Evolutionary conservation across 306 rosid species (phyloP).

Genomic region (Pyrus communis): DNA sequence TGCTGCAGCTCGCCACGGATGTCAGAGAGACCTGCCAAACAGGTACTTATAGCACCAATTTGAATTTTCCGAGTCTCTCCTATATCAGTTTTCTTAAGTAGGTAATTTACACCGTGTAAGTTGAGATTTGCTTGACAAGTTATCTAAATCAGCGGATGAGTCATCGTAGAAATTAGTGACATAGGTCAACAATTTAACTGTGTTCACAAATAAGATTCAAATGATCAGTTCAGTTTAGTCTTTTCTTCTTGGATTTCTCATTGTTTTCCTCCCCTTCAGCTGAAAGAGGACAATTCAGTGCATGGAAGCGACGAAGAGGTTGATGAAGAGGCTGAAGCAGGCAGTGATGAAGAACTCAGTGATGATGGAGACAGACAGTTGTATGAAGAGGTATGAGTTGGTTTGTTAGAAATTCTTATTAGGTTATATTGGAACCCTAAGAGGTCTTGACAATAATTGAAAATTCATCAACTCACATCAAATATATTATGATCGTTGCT

Average conservation of each 20-base stretch:
- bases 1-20: constrained; percentile 88
- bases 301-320: constrained; percentile 93
- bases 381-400: constrained; percentile 62
- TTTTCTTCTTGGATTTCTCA: neutral
- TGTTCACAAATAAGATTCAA: neutral
- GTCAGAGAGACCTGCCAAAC: constrained; percentile 69
- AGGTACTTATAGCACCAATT: constrained; percentile 40
- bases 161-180: neutral
- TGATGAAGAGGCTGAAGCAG: constrained; percentile 64
- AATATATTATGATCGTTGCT: neutral
- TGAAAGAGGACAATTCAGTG: constrained; percentile 77
- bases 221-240: neutral
- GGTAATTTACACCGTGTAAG: neutral
- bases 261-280: constrained; percentile 28
- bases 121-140: neutral
- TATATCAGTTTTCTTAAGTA: neutral
- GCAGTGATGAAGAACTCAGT: constrained; percentile 81
- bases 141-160: neutral
- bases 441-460: neutral
- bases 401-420: neutral
- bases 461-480: neutral
- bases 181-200: neutral
- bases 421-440: neutral
- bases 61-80: neutral
- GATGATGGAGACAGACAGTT: constrained; percentile 46